These are phyloP conservation scores for Rhodotorula sp. DNA, from an alignment of 1,284 basidiomycete species.

Conservation along the genomic window DNA sequence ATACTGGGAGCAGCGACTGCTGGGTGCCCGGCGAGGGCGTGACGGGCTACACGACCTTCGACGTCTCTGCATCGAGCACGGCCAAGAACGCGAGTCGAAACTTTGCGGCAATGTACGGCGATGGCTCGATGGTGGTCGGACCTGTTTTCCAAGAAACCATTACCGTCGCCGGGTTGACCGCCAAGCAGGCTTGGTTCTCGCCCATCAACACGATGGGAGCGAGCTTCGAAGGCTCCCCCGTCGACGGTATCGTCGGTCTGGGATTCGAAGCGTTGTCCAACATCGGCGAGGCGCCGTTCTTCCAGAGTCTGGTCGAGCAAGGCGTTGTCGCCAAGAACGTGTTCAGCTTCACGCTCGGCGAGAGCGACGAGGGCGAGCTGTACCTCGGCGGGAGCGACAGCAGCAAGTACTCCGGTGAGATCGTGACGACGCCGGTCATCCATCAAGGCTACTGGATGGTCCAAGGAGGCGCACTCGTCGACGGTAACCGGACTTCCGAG, in stretches of 20 bases:
- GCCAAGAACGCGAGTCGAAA: constrained; percentile 39
- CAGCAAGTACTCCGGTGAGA: neutral
- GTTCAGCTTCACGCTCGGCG: constrained; percentile 60
- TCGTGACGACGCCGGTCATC: constrained; percentile 11
- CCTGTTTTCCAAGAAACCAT: constrained; percentile 59
- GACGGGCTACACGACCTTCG: constrained; percentile 40
- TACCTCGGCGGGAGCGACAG: constrained; percentile 60
- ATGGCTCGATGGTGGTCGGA: constrained; percentile 59
- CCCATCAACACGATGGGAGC: constrained; percentile 44
- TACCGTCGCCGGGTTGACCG: constrained; percentile 48
- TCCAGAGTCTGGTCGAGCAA: constrained; percentile 45
- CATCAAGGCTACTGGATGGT: constrained; percentile 46
- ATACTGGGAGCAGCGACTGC: constrained; percentile 43
- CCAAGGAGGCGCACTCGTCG: constrained; percentile 24
- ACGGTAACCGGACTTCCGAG: constrained; percentile 23
- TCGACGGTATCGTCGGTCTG: constrained; percentile 48
- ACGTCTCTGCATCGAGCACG: constrained; percentile 42
- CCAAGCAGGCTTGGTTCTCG: constrained; percentile 47
- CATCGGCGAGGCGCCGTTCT: constrained; percentile 41
- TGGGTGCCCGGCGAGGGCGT: constrained; percentile 44
- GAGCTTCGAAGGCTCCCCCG: constrained; percentile 34
- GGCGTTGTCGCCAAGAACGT: constrained; percentile 50
- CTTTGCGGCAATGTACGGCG: constrained; percentile 59
- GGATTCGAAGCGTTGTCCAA: constrained; percentile 44
- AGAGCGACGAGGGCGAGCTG: constrained; percentile 52